Base-by-base conservation (phyloP, 139 green algal genomes). In the Chlorella sp. region DNA sequence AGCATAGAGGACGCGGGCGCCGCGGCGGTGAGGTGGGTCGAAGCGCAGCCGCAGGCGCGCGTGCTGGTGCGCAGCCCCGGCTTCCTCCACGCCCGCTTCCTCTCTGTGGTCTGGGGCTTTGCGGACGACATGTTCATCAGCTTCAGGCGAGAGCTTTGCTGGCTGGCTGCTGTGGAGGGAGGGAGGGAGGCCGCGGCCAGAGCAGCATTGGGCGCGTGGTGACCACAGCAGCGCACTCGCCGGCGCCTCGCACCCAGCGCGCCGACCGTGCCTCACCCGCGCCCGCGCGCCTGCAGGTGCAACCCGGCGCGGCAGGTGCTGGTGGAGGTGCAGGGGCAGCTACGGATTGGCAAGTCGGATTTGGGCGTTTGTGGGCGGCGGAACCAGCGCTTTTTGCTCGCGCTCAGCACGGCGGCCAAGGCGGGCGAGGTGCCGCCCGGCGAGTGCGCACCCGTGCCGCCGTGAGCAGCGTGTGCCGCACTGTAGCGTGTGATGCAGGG, bases 281-380 rank as follows among this genome's bases (percentile, higher is more conserved):
- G 43, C 29, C 25, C 4, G 29, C n/a, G 7, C 1, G 21, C 43
- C 19, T 41, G 59, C 71, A 77, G 71, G 71, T 77, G 71, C 59
- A 67, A 76, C 27, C 40, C 76, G 23, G 8, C 41, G 41, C 23
- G 19, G 25, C 60, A 66, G 33, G 40, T 45, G 35, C 58, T 81
- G 45, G 29, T 81, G 12, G 75, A 81, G 51, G 75, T 65, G 65
- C 75, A 81, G 75, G n/a, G 45, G 3, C 75, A 81, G 68, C 68
- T 81, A 36, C 75, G 75, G 15, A 6, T 81, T 25, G 75, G 75
- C 6, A 29, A 29, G 45, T 70, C 48, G 59, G 75, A 81, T 59
- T 29, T 81, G 11, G 67, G 65, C 2, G 65, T 76, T 7, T 76
- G 76, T n/a, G 66, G 12, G 45, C 75, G 75, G 65, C 67, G 75